These are phyloP conservation scores for Diaporthe destruens DNA, from an alignment of 2,329 filamentous ascomycete species.

Conservation along the genomic window DNA sequence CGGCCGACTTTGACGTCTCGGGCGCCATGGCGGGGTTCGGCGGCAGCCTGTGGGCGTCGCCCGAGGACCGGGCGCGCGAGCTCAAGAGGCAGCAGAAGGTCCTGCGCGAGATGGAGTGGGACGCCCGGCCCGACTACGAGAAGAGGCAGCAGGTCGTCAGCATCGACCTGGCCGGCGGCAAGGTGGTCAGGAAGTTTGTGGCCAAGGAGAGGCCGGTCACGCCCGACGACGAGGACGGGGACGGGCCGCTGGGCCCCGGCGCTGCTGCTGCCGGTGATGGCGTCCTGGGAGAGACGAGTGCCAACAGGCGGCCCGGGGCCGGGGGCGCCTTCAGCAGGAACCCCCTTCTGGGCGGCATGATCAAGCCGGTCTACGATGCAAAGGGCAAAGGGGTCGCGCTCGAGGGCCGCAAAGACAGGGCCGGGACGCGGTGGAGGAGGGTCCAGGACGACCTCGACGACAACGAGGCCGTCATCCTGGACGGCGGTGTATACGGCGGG, in stretches of 20 bases:
- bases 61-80: conserved; percentile 84
- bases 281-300: conserved; percentile 52
- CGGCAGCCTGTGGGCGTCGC: conserved; percentile 84
- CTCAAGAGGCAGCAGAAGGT: conserved; percentile 88
- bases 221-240: conserved; percentile 59
- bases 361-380: conserved; percentile 71
- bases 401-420: conserved; percentile 58
- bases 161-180: conserved; percentile 83
- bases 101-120: conserved; percentile 88
- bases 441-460: conserved; percentile 72
- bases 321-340: conserved; percentile 77
- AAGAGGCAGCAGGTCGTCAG: conserved; percentile 87
- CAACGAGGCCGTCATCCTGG: conserved; percentile 70
- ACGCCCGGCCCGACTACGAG: conserved; percentile 86
- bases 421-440: conserved; percentile 64
- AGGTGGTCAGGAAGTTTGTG: conserved; percentile 79
- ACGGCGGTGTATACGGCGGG: conserved; percentile 66
- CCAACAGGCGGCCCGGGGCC: conserved; percentile 51
- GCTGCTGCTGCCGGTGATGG: conserved; percentile 46
- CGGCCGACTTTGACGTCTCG: conserved; percentile 70
- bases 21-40: conserved; percentile 57
- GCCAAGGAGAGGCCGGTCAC: conserved; percentile 70
- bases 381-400: conserved; percentile 64
- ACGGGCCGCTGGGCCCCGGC: conserved; percentile 44
- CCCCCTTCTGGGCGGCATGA: conserved; percentile 73